These are phyloP conservation scores for Lolium rigidum DNA, from an alignment of 176 grass and related monocot species.

Conservation along the genomic window DNA sequence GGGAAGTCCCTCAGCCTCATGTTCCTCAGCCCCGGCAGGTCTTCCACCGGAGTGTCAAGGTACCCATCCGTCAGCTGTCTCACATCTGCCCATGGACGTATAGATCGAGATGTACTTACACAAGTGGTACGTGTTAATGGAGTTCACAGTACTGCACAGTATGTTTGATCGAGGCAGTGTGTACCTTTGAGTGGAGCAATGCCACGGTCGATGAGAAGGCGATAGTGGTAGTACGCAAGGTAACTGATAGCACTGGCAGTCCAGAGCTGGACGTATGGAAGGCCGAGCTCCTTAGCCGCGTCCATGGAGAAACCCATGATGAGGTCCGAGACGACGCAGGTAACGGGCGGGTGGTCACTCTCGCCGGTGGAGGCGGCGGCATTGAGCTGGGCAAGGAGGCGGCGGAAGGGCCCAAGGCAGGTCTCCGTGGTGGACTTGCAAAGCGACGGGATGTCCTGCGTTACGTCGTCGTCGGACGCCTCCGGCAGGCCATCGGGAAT, in stretches of 20 bases:
- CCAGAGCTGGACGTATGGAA: constrained; percentile 30
- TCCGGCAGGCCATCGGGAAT: no score
- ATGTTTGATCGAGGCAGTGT: not conserved
- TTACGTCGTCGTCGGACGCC: constrained; percentile 52
- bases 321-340: constrained; percentile 9
- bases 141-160: not conserved
- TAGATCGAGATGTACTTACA: no score
- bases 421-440: constrained; percentile 59
- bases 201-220: not conserved
- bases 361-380: not conserved
- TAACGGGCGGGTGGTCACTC: not conserved
- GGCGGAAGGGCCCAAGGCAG: constrained; percentile 58
- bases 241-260: not conserved
- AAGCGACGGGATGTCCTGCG: constrained; percentile 68
- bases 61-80: not conserved
- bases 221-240: not conserved
- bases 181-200: not conserved
- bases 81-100: not conserved
- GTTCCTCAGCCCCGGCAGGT: not conserved
- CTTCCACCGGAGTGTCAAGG: not conserved
- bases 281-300: constrained; percentile 10
- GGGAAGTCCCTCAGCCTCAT: constrained; percentile 14
- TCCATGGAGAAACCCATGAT: constrained; percentile 31
- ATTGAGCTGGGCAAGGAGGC: constrained; percentile 60
- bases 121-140: not conserved